Percentiles rank a stretch among this genome's conserved stretches.
Conservation (phyloP, 2,329 filamentous ascomycete species). For the Aspergillus fischeri region DNA sequence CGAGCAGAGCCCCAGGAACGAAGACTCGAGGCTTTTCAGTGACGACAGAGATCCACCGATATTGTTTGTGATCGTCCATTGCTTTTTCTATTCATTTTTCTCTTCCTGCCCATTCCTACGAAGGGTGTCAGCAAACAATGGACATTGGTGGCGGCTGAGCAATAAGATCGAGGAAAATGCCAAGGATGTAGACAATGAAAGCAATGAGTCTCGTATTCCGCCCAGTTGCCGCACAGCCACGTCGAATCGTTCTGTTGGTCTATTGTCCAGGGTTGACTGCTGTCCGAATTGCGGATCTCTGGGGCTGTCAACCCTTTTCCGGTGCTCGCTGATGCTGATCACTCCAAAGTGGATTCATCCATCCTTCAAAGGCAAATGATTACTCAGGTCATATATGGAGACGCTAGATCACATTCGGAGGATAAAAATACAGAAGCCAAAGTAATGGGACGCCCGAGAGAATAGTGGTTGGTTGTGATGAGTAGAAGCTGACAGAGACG, state of each 20-base stretch:
- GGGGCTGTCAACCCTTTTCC: not conserved
- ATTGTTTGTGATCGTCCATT: not conserved
- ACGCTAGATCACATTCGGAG: not conserved
- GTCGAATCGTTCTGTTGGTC: not conserved
- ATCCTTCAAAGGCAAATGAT: not conserved
- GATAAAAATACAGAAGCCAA: not conserved
- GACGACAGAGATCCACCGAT: not conserved
- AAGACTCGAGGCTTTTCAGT: not conserved
- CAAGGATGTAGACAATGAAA: not conserved
- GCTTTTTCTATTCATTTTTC: not conserved
- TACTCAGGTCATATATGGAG: not conserved
- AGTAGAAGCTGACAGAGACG: not conserved
- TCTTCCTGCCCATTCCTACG: not conserved
- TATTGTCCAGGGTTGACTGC: not conserved
- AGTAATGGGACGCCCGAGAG: not conserved
- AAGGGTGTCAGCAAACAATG: not conserved
- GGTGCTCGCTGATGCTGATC: not conserved
- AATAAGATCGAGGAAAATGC: not conserved
- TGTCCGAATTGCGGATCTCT: not conserved
- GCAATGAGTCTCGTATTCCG: constrained; percentile 1
- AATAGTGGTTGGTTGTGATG: not conserved
- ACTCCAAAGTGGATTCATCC: not conserved
- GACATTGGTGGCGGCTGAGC: not conserved
- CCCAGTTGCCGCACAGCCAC: not conserved
- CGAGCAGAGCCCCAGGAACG: not conserved